A percentile compares a stretch with the other conserved stretches of the same genome.
phyloP scores from a whole-genome alignment of 116 monocot species.

The Cymodocea nodosa region DNA sequence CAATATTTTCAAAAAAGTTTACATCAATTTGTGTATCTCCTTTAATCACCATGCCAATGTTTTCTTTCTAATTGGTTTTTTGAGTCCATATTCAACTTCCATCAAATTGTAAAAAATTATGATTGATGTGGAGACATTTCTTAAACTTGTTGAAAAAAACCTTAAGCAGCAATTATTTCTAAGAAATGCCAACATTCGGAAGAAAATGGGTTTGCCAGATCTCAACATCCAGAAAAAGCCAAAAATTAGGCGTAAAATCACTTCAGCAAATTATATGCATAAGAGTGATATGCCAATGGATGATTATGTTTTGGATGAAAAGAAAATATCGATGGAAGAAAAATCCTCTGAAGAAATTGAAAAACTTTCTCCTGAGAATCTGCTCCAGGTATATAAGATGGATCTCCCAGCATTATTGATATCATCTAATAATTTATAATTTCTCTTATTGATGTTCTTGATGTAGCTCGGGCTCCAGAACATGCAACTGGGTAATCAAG shows the following conservation, averaged over 20 bases:
- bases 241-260: neutral
- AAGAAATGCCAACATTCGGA: slow-evolving; percentile 34
- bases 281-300: neutral
- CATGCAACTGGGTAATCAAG: slow-evolving; percentile 29
- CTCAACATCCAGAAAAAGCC: slow-evolving; percentile 7
- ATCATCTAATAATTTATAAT: neutral
- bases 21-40: too few relatives aligned
- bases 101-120: neutral
- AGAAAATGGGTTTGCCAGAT: slow-evolving; percentile 43
- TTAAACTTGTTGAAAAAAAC: slow-evolving; percentile 6
- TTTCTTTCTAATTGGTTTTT: too few relatives aligned
- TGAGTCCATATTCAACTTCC: neutral
- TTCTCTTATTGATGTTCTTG: neutral
- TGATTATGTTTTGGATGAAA: slow-evolving; percentile 9
- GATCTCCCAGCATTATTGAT: neutral
- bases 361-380: slow-evolving; percentile 26
- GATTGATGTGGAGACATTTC: neutral
- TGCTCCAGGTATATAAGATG: slow-evolving; percentile 55
- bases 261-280: slow-evolving; percentile 1
- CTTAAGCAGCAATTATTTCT: slow-evolving; percentile 57
- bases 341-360: slow-evolving; percentile 2
- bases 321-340: slow-evolving; percentile 6
- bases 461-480: slow-evolving; percentile 51
- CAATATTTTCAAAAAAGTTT: too few relatives aligned
- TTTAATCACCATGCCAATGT: too few relatives aligned